These are phyloP conservation scores for Rhodotorula paludigena DNA, from an alignment of 768 basidiomycete genomes.

Conservation along the genomic window DNA sequence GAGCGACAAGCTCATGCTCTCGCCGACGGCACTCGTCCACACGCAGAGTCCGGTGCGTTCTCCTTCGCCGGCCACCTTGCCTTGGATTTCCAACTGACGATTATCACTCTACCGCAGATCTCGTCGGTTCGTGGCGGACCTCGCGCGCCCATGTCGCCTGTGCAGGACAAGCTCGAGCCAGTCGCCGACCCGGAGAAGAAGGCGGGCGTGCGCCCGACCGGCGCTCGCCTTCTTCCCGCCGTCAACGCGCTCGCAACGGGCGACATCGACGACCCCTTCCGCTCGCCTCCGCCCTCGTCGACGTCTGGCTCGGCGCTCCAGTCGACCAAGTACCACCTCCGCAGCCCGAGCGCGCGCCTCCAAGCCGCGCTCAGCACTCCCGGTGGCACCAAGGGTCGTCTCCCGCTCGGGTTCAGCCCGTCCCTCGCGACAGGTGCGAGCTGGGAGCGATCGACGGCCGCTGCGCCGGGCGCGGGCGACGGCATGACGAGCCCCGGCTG, in stretches of 20 bases:
- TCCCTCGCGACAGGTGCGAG: conserved; percentile 17
- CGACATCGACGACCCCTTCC: conserved; percentile 31
- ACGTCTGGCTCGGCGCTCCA: background rate
- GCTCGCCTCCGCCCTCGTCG: conserved; percentile 21
- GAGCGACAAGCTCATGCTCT: conserved; percentile 27
- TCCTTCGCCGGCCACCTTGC: background rate
- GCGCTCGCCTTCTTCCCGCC: conserved; percentile 26
- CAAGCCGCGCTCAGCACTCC: conserved; percentile 19
- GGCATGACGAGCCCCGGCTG: background rate
- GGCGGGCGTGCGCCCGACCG: background rate
- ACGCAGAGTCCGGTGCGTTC: conserved; percentile 36
- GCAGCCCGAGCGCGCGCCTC: conserved; percentile 20
- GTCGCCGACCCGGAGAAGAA: conserved; percentile 27
- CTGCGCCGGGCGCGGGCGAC: background rate
- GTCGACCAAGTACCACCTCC: conserved; percentile 11
- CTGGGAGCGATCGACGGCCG: conserved; percentile 7
- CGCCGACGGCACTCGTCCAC: conserved; percentile 25
- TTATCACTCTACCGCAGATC: conserved; percentile 12
- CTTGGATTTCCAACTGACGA: accelerated
- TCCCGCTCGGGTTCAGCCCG: conserved; percentile 28
- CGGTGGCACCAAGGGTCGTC: conserved; percentile 7
- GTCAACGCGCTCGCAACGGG: conserved; percentile 33
- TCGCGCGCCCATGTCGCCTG: conserved; percentile 32
- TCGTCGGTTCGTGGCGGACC: conserved; percentile 36
- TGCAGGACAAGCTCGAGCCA: conserved; percentile 20